Percentiles rank a stretch among this genome's conserved stretches.
Conservation (phyloP, 1,139 yeast species). For the Taphrina wiesneri region DNA sequence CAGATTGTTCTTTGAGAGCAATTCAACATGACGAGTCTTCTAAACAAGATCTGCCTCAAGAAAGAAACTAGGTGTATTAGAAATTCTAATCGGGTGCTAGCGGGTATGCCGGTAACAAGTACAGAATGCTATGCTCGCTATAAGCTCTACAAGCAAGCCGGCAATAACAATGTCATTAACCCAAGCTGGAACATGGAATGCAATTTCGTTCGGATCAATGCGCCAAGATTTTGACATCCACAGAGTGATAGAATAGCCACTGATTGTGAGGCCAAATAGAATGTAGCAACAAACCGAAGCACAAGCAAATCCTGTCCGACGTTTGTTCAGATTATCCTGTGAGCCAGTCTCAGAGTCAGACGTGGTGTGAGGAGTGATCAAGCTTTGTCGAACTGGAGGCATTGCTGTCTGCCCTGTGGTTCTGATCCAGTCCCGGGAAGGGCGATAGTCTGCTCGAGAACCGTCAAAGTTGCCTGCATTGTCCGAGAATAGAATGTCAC, state of each 20-base stretch:
- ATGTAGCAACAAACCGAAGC: neutral
- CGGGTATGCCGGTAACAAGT: neutral
- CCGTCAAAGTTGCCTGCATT: neutral
- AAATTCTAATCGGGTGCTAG: neutral
- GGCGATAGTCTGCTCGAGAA: neutral
- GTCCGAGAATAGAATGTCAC: neutral
- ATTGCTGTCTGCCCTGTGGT: neutral
- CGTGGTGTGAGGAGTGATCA: neutral
- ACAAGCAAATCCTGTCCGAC: neutral
- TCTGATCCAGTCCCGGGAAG: neutral
- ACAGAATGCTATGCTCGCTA: neutral
- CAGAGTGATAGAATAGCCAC: neutral
- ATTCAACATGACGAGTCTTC: neutral
- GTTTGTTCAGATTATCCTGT: neutral
- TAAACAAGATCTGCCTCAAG: neutral
- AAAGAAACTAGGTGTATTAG: neutral
- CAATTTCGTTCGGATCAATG: neutral
- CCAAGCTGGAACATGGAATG: neutral
- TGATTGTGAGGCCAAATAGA: neutral
- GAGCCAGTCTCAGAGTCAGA: neutral
- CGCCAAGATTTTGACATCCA: neutral
- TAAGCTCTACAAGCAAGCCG: neutral
- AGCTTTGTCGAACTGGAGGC: neutral
- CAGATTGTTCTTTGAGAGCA: neutral
- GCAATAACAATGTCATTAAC: neutral